Percentiles rank a stretch among this genome's conserved stretches.
Evolutionary conservation across 768 basidiomycete genomes (phyloP).

Genomic region (Rhizopogon vesiculosus): DNA sequence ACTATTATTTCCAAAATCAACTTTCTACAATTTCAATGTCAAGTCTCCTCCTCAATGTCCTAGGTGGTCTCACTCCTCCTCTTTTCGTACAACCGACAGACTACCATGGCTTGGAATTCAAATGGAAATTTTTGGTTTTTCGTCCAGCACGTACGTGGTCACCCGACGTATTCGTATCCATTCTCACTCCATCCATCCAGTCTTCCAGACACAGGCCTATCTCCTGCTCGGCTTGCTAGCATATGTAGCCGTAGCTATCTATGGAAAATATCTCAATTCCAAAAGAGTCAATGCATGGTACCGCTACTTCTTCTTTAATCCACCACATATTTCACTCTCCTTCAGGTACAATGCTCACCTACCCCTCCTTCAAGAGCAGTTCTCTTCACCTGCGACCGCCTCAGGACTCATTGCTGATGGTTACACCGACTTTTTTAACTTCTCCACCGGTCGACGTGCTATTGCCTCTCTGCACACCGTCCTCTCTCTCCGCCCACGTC

Average conservation of each 20-base stretch:
- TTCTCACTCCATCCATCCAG: slow-evolving; percentile 25
- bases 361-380: slow-evolving; percentile 62
- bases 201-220: slow-evolving; percentile 61
- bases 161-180: not conserved
- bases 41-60: slow-evolving; percentile 10
- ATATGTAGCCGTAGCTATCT: slow-evolving; percentile 52
- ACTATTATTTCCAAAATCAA: too few relatives aligned
- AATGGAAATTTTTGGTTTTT: slow-evolving; percentile 74
- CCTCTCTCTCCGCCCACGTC: slow-evolving; percentile 74
- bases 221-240: slow-evolving; percentile 48
- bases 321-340: slow-evolving; percentile 2
- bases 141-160: slow-evolving; percentile 64
- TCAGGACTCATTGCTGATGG: slow-evolving; percentile 62
- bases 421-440: slow-evolving; percentile 75
- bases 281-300: slow-evolving; percentile 64
- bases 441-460: slow-evolving; percentile 82
- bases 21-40: not conserved
- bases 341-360: slow-evolving; percentile 58
- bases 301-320: slow-evolving; percentile 22
- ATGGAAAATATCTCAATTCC: slow-evolving; percentile 59
- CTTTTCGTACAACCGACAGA: slow-evolving; percentile 47
- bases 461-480: slow-evolving; percentile 75
- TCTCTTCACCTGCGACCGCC: slow-evolving; percentile 57
- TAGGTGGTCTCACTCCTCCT: slow-evolving; percentile 46
- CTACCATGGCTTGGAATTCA: slow-evolving; percentile 73